A percentile compares a stretch with the other conserved stretches of the same genome.
phyloP scores from a whole-genome alignment of 192 early-diverging fungal genomes.

The Coemansia sp. region DNA sequence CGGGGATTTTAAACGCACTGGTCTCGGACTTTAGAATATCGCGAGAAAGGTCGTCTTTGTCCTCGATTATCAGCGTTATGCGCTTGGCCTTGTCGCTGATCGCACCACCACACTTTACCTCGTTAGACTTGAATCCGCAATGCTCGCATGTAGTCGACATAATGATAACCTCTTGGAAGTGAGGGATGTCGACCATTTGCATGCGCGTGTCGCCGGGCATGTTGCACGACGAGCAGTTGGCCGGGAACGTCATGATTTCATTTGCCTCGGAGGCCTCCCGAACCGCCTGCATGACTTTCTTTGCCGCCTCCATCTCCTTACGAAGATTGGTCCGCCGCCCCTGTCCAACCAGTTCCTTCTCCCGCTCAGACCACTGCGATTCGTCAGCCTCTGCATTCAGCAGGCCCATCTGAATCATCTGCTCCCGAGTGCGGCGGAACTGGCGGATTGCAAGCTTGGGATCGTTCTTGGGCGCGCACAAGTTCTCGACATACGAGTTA shows the following conservation, averaged over 20 bases:
- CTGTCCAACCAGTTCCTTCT: slow-evolving; percentile 13
- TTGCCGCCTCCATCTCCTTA: slow-evolving; percentile 47
- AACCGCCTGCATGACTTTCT: slow-evolving; percentile 26
- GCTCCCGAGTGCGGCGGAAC: slow-evolving; percentile 75
- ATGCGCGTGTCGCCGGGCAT: slow-evolving; percentile 80
- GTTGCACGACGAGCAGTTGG: slow-evolving; percentile 83
- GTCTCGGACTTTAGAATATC: slow-evolving; percentile 96
- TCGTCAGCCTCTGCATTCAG: slow-evolving; percentile 59
- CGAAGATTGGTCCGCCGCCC: slow-evolving; percentile 22
- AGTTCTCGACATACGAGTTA: slow-evolving; percentile 89
- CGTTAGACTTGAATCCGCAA: slow-evolving; percentile 95
- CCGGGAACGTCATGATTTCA: slow-evolving; percentile 78
- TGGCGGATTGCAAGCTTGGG: slow-evolving; percentile 66
- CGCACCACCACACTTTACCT: slow-evolving; percentile 92
- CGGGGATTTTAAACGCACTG: slow-evolving; percentile 85
- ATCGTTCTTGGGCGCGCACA: slow-evolving; percentile 71
- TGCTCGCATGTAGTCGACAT: slow-evolving; percentile 90
- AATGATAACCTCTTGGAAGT: slow-evolving; percentile 94
- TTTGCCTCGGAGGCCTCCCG: slow-evolving; percentile 63
- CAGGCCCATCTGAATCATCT: slow-evolving; percentile 76
- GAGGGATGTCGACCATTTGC: slow-evolving; percentile 89
- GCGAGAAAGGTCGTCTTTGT: slow-evolving; percentile 83
- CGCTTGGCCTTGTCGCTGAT: slow-evolving; percentile 74
- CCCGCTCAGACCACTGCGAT: slow-evolving; percentile 25
- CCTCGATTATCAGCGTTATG: slow-evolving; percentile 80